Evolutionary conservation across 192 early-diverging fungal genomes (phyloP).

Genomic region (Spizellomyces punctatus): DNA sequence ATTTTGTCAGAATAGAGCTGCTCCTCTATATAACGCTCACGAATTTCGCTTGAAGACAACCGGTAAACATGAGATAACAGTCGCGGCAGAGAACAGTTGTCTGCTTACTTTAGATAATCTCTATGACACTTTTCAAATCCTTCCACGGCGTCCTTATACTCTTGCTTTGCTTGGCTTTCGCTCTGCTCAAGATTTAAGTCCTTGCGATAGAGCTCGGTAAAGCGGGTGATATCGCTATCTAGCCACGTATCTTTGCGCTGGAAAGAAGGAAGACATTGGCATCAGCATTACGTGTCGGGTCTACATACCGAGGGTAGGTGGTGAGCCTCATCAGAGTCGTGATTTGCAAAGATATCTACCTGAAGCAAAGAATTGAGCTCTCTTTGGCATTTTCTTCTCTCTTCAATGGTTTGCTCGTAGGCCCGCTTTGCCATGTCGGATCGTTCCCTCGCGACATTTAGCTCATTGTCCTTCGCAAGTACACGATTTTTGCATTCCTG

Average conservation of each 20-base stretch:
- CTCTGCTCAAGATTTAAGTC: slow-evolving; percentile 44
- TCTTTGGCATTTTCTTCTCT: slow-evolving; percentile 43
- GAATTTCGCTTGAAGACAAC: slow-evolving; percentile 35
- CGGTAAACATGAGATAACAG: not conserved
- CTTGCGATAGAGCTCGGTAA: slow-evolving; percentile 47
- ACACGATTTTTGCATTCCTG: slow-evolving; percentile 39
- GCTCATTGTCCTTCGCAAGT: slow-evolving; percentile 31
- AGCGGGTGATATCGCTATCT: slow-evolving; percentile 43
- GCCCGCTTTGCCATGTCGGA: slow-evolving; percentile 34
- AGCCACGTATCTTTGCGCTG: slow-evolving; percentile 47
- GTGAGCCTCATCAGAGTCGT: too few species aligned
- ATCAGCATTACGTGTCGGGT: too few species aligned
- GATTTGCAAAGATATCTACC: too few species aligned
- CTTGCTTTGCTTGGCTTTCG: slow-evolving; percentile 39
- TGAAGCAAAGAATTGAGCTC: slow-evolving; percentile 46
- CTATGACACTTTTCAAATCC: slow-evolving; percentile 43
- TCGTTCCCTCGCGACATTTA: slow-evolving; percentile 25
- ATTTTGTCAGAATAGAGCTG: slow-evolving; percentile 60
- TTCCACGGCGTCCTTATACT: slow-evolving; percentile 37
- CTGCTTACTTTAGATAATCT: slow-evolving; percentile 44
- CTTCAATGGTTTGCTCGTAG: slow-evolving; percentile 55
- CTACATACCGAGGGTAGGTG: too few species aligned
- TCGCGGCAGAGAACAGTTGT: not conserved
- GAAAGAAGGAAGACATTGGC: not conserved
- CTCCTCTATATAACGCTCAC: slow-evolving; percentile 59